These are phyloP conservation scores for Populus hybrid DNA, from an alignment of 441 rosid species.

Conservation along the genomic window DNA sequence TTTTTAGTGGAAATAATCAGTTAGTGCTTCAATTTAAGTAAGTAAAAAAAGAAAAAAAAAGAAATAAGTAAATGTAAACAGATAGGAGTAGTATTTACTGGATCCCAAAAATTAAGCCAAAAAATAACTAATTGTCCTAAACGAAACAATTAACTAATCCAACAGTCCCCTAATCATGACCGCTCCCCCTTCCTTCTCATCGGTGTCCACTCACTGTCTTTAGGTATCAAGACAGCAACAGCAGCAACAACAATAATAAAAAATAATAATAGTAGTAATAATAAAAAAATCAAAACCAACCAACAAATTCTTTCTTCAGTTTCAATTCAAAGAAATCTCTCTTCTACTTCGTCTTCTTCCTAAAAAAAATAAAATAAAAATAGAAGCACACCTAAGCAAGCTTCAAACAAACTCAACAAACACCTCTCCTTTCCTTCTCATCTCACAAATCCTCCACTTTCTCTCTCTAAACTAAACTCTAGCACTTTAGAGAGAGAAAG, in stretches of 20 bases:
- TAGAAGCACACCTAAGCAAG: conserved; percentile 6
- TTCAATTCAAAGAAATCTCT: conserved; percentile 40
- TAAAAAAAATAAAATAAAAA: neutral
- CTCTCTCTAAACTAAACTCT: conserved; percentile 14
- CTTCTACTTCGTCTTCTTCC: neutral
- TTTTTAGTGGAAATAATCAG: too few relatives aligned
- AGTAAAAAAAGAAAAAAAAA: too few relatives aligned
- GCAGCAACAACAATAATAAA: neutral
- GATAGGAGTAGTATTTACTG: neutral
- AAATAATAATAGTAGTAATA: too few relatives aligned
- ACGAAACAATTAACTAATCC: neutral
- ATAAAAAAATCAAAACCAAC: neutral
- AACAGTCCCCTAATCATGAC: conserved; percentile 17
- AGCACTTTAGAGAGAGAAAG: conserved; percentile 5
- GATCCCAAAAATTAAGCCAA: neutral
- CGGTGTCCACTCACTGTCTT: neutral
- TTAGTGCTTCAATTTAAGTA: too few relatives aligned
- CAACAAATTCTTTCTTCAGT: conserved; percentile 27
- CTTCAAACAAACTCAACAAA: conserved; percentile 19
- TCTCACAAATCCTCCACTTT: neutral
- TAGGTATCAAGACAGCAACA: neutral
- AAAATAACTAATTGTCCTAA: conserved; percentile 13
- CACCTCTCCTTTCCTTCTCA: neutral
- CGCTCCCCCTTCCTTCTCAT: conserved; percentile 8
- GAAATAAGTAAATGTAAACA: neutral